Evolutionary conservation across 768 basidiomycete species (phyloP).

Genomic region (Dacryopinax primogenitus): DNA sequence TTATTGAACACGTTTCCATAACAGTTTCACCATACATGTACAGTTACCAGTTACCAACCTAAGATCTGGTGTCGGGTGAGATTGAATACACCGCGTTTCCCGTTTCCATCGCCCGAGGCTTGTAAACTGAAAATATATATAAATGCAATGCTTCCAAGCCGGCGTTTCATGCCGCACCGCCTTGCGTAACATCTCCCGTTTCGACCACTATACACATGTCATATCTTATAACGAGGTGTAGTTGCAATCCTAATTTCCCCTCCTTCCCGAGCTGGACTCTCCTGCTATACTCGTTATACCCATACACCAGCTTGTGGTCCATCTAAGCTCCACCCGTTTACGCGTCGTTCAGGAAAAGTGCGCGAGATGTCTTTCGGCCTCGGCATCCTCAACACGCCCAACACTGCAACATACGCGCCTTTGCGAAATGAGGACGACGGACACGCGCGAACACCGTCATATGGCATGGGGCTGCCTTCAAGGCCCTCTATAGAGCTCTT

Average conservation of each 20-base stretch:
- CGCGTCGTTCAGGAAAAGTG: background rate
- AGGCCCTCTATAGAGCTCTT: background rate
- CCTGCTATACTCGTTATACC: constrained; percentile 8
- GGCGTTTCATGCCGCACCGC: constrained; percentile 1
- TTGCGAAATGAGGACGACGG: background rate
- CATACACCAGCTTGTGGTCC: background rate
- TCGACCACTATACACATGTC: constrained; percentile 3
- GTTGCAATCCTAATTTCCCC: background rate
- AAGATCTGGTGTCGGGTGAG: too few species aligned
- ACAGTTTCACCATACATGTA: too few species aligned
- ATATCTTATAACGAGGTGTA: background rate
- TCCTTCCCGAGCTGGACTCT: constrained; percentile 3
- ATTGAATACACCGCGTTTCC: too few species aligned
- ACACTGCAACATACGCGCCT: background rate
- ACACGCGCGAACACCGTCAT: background rate
- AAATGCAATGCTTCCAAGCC: background rate
- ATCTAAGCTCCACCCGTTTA: background rate
- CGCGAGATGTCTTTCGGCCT: constrained; percentile 2
- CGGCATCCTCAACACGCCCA: constrained; percentile 7
- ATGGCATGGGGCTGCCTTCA: background rate
- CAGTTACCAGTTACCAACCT: too few species aligned
- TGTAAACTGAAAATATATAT: too few species aligned
- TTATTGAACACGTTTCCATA: too few species aligned
- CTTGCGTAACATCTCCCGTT: constrained; percentile 4
- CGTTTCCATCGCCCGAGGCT: too few species aligned